Conservation (phyloP, 345 rosid species). For the Anastatica hierochuntica region DNA sequence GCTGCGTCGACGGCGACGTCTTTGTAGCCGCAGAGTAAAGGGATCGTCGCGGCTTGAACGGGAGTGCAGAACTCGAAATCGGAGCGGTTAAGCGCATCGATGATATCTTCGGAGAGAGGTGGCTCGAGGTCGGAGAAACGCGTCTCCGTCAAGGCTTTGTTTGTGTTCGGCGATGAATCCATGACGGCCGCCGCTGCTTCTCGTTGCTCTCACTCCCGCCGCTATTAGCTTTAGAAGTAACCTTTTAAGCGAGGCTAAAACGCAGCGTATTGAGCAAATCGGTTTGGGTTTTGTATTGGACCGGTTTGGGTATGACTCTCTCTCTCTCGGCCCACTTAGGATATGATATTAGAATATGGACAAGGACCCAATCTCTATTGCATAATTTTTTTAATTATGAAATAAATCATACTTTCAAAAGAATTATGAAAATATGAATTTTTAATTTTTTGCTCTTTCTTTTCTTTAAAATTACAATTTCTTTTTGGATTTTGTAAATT, state of each 20-base stretch:
- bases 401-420: no score
- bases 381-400: no score
- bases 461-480: no score
- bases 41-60: conserved; percentile 84
- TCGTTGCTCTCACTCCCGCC: no score
- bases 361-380: no score
- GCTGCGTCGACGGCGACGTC: conserved; percentile 94
- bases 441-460: no score
- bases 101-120: conserved; percentile 44
- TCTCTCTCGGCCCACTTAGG: background rate
- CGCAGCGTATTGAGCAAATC: conserved; percentile 1
- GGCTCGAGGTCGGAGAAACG: conserved; percentile 84
- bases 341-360: no score
- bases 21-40: conserved; percentile 70
- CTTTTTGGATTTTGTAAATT: no score
- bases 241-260: background rate
- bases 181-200: conserved; percentile 19
- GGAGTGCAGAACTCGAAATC: conserved; percentile 90
- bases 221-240: background rate
- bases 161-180: conserved; percentile 18
- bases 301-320: background rate
- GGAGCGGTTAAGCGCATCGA: conserved; percentile 39
- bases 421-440: no score
- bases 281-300: no score
- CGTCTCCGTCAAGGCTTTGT: conserved; percentile 57